A percentile compares a stretch with the other conserved stretches of the same genome.
phyloP scores from a whole-genome alignment of 192 early-diverging fungal genomes.

The Dispira parvispora region DNA sequence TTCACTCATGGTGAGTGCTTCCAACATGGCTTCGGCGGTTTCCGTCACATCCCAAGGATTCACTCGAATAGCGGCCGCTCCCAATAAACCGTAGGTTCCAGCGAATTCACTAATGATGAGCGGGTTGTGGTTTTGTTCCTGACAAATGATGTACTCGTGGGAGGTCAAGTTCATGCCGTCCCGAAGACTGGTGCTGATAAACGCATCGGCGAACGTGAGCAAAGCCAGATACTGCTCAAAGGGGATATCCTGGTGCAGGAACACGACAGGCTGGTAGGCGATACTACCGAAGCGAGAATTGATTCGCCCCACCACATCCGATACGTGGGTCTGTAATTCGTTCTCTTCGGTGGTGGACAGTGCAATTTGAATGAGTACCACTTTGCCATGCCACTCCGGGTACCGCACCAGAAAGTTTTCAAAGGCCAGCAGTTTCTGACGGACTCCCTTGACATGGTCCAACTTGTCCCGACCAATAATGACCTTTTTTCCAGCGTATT shows the following conservation, averaged over 20 bases:
- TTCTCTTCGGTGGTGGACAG: slow-evolving; percentile 83
- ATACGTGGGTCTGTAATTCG: slow-evolving; percentile 69
- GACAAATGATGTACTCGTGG: slow-evolving; percentile 87
- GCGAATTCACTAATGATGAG: slow-evolving; percentile 94
- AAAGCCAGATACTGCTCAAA: slow-evolving; percentile 82
- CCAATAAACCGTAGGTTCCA: slow-evolving; percentile 36
- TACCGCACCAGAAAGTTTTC: slow-evolving; percentile 72
- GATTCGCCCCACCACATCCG: slow-evolving; percentile 80
- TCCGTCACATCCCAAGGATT: slow-evolving; percentile 93
- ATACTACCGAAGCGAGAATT: slow-evolving; percentile 84
- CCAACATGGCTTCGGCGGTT: slow-evolving; percentile 75
- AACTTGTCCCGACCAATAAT: slow-evolving; percentile 92
- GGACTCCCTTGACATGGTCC: slow-evolving; percentile 89
- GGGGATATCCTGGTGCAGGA: slow-evolving; percentile 81
- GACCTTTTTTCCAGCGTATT: slow-evolving; percentile 84
- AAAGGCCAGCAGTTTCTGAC: slow-evolving; percentile 86
- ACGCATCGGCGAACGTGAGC: slow-evolving; percentile 82
- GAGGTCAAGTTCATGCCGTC: slow-evolving; percentile 98
- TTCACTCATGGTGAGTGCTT: slow-evolving; percentile 60
- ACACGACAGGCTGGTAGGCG: slow-evolving; percentile 79
- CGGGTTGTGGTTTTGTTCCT: slow-evolving; percentile 68
- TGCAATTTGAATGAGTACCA: slow-evolving; percentile 88
- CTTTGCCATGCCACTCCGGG: slow-evolving; percentile 84
- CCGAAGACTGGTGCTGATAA: slow-evolving; percentile 75
- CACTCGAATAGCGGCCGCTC: slow-evolving; percentile 59